Percentiles rank a stretch among this genome's conserved stretches.
Conservation (phyloP, 1,284 basidiomycete genomes). For the Clitocybe nebularis region DNA sequence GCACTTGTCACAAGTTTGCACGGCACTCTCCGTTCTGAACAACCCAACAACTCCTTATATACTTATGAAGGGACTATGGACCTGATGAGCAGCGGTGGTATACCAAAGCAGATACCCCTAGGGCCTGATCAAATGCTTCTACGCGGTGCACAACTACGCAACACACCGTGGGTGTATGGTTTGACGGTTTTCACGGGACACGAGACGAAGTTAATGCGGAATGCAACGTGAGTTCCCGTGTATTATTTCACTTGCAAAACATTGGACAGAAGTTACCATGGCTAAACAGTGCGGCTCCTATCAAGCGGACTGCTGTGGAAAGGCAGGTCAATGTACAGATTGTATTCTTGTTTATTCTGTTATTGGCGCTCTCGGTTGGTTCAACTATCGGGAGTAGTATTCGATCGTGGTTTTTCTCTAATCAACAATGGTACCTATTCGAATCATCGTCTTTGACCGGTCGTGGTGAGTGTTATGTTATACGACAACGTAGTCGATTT, state of each 20-base stretch:
- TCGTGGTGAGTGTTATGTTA: slow-evolving; percentile 44
- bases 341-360: slow-evolving; percentile 89
- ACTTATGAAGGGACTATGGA: slow-evolving; percentile 90
- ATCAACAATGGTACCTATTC: slow-evolving; percentile 81
- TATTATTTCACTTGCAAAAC: no score
- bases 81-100: slow-evolving; percentile 51
- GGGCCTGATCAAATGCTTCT: slow-evolving; percentile 94
- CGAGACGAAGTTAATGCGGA: slow-evolving; percentile 98
- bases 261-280: no score
- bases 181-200: slow-evolving; percentile 95
- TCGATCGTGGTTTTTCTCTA: slow-evolving; percentile 83
- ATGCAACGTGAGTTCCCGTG: slow-evolving; percentile 70
- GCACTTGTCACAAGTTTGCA: slow-evolving; percentile 69
- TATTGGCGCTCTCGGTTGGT: slow-evolving; percentile 85
- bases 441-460: slow-evolving; percentile 53
- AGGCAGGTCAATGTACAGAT: slow-evolving; percentile 96
- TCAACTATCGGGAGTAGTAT: slow-evolving; percentile 93
- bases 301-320: slow-evolving; percentile 96
- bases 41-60: slow-evolving; percentile 97
- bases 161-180: slow-evolving; percentile 96
- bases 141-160: slow-evolving; percentile 93
- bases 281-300: slow-evolving; percentile 86
- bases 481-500: slow-evolving; percentile 5
- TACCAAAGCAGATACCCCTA: slow-evolving; percentile 81
- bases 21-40: slow-evolving; percentile 88